Evolutionary conservation across 345 rosid species (phyloP).

Genomic region (thale cress (Arabidopsis thaliana)): DNA sequence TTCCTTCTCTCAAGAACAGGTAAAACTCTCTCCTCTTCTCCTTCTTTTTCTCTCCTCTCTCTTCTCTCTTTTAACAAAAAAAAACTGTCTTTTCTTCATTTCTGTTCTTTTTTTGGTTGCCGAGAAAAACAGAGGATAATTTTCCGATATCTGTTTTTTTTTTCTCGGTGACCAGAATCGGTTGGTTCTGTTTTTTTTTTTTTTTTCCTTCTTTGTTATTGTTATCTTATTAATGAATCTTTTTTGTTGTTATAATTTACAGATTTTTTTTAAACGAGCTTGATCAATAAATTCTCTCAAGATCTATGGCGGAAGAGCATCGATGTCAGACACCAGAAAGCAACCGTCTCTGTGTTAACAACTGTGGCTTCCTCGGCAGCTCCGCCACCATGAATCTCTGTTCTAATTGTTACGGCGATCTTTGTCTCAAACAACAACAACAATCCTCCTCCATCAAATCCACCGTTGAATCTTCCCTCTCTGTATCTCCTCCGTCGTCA

Average conservation of each 20-base stretch:
- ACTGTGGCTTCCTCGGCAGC: conserved; percentile 64
- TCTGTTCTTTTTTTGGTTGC: conserved; percentile 31
- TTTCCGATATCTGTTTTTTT: conserved; percentile 13
- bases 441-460: conserved; percentile 47
- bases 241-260: neutral
- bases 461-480: conserved; percentile 53
- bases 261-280: conserved; percentile 31
- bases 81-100: neutral
- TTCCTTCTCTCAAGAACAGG: conserved; percentile 45
- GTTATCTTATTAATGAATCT: neutral
- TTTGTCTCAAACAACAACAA: conserved; percentile 52
- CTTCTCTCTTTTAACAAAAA: conserved; percentile 10
- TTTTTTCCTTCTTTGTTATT: neutral
- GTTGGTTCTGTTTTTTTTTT: neutral
- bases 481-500: conserved; percentile 41
- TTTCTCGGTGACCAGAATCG: conserved; percentile 36
- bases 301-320: conserved; percentile 63
- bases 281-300: neutral
- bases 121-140: conserved; percentile 43
- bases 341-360: conserved; percentile 58
- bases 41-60: conserved; percentile 35
- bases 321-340: conserved; percentile 62
- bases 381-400: conserved; percentile 63
- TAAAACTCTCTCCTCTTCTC: conserved; percentile 41
- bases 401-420: conserved; percentile 57